Base-by-base conservation (phyloP, 1,139 yeast genomes). In the Hansenula sp. region DNA sequence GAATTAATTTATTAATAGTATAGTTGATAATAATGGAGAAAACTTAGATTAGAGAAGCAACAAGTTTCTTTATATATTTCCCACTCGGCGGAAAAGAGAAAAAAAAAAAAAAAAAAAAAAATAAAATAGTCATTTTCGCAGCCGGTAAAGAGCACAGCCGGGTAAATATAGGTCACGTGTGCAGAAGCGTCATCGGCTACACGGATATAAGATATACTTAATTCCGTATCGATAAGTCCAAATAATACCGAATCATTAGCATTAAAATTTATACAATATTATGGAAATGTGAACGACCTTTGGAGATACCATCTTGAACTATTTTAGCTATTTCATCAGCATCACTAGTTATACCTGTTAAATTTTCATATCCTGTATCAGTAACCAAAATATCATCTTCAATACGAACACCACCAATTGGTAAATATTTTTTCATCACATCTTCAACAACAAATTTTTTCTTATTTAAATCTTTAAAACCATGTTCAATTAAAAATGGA, bases 321-420 rank as follows among this genome's bases (percentile, higher is more conserved):
- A 90, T 86, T 50, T 71, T 71, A 38, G 87, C 74, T 42, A 92
- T 82, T 60, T 89, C 95, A 10, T 70, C 73, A 1, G 97, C 90
- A 59, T 90, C 95, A 43, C 84, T 82, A 3, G 97, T 87, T 43
- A 90, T 78, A 31, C 76, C 73, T 4, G 97, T 92, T 44, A 90
- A 66, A 55, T 87, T 85, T 55, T 89, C 95, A 57, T 62, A 78
- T 0, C 98, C 97, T 41, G 65, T 66, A 39, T 72, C 71, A 2
- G 96, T 87, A 37, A 92, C 82, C 38, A 86, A 66, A 37, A 92
- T 76, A 57, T 90, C 97, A 59, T 92, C 98, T 62, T 92, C 98
- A 46, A 92, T 88, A 62, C 98, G 78, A 7, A 92, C 96, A 37
- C 98, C 98, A 19, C 98, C 98, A 45, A 92, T 78, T 50, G 82